Conservation (phyloP, 2,329 filamentous ascomycete genomes). For the Orbilia blumenaviensis region DNA sequence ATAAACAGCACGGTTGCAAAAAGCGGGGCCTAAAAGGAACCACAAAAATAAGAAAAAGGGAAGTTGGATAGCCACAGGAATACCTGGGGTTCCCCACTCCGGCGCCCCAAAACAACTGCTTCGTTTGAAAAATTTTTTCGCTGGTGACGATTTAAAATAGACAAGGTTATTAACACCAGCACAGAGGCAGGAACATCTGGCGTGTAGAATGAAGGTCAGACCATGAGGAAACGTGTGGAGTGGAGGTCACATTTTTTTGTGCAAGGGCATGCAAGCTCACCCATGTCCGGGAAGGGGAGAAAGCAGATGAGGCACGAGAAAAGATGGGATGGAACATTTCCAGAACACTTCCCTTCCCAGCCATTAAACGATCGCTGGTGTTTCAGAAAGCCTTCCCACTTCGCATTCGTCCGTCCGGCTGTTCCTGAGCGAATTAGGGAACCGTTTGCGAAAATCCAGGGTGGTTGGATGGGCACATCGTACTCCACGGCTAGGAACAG, state of each 20-base stretch:
- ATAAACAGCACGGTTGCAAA: conserved; percentile 40
- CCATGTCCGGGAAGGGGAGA: conserved; percentile 31
- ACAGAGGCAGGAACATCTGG: conserved; percentile 22
- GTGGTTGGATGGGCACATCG: conserved; percentile 12
- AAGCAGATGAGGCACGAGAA: conserved; percentile 25
- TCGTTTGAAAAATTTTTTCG: conserved; percentile 2
- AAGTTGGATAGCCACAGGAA: conserved; percentile 39
- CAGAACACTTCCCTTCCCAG: conserved; percentile 53
- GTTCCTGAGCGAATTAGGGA: conserved; percentile 54
- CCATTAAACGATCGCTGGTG: conserved; percentile 19
- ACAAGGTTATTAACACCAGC: conserved; percentile 35
- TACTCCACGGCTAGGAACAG: conserved; percentile 45
- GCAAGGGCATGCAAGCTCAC: conserved; percentile 17
- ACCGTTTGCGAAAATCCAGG: conserved; percentile 51
- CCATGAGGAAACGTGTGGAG: conserved; percentile 3
- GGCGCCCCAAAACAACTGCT: neutral
- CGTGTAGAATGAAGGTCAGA: conserved; percentile 46
- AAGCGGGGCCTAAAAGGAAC: conserved; percentile 36
- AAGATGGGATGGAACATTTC: conserved; percentile 54
- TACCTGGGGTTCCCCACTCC: conserved; percentile 13
- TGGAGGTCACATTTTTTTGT: conserved; percentile 8
- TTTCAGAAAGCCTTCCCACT: conserved; percentile 41
- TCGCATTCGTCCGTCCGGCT: conserved; percentile 51
- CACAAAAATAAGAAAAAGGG: conserved; percentile 30
- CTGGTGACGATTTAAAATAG: conserved; percentile 19